phyloP scores from a whole-genome alignment of 2,329 filamentous ascomycete genomes.

The Blumeriella jaapii region DNA sequence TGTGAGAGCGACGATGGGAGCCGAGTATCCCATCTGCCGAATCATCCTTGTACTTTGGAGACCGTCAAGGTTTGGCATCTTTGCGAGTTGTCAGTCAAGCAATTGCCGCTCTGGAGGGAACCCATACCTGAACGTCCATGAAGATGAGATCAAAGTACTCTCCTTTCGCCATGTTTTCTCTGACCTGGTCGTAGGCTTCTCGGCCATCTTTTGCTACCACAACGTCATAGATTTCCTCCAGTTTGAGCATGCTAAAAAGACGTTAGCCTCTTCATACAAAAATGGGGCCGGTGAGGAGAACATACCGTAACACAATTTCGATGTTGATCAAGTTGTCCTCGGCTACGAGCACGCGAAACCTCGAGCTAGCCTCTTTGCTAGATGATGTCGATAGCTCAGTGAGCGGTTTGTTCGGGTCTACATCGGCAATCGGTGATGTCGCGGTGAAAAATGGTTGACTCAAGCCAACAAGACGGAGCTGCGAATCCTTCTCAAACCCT shows the following conservation, averaged over 20 bases:
- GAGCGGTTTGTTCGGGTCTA: constrained; percentile 43
- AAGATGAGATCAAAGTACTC: constrained; percentile 78
- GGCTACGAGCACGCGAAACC: constrained; percentile 73
- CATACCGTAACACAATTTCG: constrained; percentile 43
- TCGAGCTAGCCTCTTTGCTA: constrained; percentile 45
- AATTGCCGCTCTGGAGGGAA: neutral
- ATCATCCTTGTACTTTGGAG: constrained; percentile 79
- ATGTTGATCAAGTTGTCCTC: constrained; percentile 62
- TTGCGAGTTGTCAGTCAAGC: neutral
- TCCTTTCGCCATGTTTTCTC: constrained; percentile 64
- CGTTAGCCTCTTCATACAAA: constrained; percentile 40
- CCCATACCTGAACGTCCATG: constrained; percentile 65
- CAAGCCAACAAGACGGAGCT: constrained; percentile 71
- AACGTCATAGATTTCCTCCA: constrained; percentile 75
- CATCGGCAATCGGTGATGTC: constrained; percentile 10
- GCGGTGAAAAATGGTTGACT: constrained; percentile 67
- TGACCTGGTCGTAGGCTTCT: constrained; percentile 79
- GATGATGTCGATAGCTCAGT: constrained; percentile 53
- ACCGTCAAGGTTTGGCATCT: constrained; percentile 89
- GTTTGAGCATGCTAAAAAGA: constrained; percentile 54
- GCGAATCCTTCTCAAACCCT: constrained; percentile 45
- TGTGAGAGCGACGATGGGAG: constrained; percentile 82
- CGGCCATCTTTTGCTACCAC: constrained; percentile 79
- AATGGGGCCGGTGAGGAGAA: constrained; percentile 2
- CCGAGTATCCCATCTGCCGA: constrained; percentile 72